Conservation (phyloP, 2,329 filamentous ascomycete species). For the Chaetothyriales sp. region DNA sequence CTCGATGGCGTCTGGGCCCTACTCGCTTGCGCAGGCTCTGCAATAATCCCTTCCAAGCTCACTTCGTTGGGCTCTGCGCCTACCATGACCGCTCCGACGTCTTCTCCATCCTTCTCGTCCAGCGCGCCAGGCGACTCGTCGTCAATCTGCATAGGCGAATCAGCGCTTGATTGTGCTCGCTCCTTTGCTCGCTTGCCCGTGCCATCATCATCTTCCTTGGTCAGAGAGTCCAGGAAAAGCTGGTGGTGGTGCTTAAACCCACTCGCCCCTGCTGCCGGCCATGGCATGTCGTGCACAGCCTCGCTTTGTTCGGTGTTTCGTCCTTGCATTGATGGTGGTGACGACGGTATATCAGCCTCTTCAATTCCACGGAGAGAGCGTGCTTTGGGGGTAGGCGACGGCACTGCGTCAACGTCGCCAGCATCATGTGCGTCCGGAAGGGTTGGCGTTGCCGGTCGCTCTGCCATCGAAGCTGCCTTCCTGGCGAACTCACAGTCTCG, state of each 20-base stretch:
- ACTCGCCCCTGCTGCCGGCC: not conserved
- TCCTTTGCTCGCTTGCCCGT: not conserved
- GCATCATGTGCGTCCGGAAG: constrained; percentile 11
- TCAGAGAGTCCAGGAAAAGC: not conserved
- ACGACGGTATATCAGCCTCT: constrained; percentile 18
- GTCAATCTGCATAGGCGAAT: not conserved
- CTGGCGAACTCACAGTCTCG: constrained; percentile 10
- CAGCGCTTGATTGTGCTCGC: not conserved
- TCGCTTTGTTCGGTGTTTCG: not conserved
- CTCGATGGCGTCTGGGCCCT: constrained; percentile 15
- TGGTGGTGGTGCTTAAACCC: not conserved
- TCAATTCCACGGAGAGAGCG: constrained; percentile 9
- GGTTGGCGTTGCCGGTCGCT: constrained; percentile 14
- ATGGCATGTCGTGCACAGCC: not conserved
- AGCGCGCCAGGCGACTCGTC: too few species aligned
- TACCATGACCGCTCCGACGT: not conserved
- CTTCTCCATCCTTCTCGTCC: not conserved
- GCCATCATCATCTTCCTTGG: not conserved
- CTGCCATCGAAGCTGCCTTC: constrained; percentile 8
- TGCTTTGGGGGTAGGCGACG: constrained; percentile 18
- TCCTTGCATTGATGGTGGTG: constrained; percentile 14
- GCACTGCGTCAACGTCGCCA: constrained; percentile 10
- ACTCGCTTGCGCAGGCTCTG: not conserved
- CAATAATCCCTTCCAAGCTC: not conserved
- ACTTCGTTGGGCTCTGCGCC: not conserved